phyloP scores from a whole-genome alignment of 495 filamentous ascomycete species.

The Darksidea phi region DNA sequence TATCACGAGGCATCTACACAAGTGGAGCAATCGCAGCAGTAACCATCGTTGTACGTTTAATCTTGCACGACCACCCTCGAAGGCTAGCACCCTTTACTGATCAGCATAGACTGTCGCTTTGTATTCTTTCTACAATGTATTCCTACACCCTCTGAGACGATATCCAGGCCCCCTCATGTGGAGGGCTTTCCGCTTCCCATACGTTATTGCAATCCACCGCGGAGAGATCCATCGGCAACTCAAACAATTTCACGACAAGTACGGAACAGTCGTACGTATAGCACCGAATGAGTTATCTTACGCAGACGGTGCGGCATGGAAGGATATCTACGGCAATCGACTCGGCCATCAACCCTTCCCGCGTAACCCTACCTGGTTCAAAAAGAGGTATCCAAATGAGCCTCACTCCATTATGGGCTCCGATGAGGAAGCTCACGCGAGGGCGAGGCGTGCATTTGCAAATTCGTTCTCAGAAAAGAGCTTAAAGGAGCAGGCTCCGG shows the following conservation, averaged over 20 bases:
- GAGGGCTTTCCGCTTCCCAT: constrained; percentile 46
- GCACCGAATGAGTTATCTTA: constrained; percentile 30
- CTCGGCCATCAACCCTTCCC: constrained; percentile 7
- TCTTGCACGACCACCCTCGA: too few species aligned
- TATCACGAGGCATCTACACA: too few species aligned
- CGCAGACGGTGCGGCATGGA: constrained; percentile 24
- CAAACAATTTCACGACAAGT: constrained; percentile 26
- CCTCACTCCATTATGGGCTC: constrained; percentile 25
- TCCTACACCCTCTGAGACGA: constrained; percentile 50
- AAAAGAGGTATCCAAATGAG: constrained; percentile 16
- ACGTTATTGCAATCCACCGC: constrained; percentile 20
- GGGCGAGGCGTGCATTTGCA: constrained; percentile 18
- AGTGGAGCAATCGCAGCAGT: too few species aligned
- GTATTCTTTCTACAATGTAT: constrained; percentile 48
- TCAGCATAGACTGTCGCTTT: background rate
- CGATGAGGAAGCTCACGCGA: constrained; percentile 16
- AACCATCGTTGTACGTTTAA: too few species aligned
- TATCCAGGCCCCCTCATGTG: constrained; percentile 55
- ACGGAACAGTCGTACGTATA: constrained; percentile 26
- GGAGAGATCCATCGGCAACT: constrained; percentile 20
- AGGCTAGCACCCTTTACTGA: background rate
- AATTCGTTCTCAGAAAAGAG: constrained; percentile 26
- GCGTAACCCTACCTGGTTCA: constrained; percentile 16
- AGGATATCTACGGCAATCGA: constrained; percentile 27
- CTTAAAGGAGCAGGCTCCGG: constrained; percentile 19